Conservation (phyloP, 2,329 filamentous ascomycete species). For the Colletotrichum orbiculare region DNA sequence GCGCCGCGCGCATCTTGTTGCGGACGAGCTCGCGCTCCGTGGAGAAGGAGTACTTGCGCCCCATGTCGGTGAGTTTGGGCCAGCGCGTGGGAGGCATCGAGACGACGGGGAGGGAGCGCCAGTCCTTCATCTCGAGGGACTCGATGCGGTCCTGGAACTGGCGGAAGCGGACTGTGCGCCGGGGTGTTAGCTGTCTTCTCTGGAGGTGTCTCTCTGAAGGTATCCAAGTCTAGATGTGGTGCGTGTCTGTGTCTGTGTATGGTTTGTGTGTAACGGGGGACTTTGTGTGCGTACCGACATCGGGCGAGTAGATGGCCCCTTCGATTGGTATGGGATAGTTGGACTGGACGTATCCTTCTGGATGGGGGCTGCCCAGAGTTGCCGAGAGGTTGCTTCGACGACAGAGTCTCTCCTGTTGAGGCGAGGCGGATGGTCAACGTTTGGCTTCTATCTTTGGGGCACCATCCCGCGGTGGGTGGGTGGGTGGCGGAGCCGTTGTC, state of each 20-base stretch:
- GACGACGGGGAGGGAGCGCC: conserved; percentile 74
- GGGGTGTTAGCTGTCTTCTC: conserved; percentile 13
- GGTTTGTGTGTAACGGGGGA: too few relatives aligned
- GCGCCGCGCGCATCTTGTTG: conserved; percentile 77
- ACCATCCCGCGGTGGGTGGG: background rate
- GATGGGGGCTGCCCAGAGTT: conserved; percentile 71
- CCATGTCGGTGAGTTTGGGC: conserved; percentile 76
- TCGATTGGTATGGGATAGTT: conserved; percentile 79
- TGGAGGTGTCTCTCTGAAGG: too few relatives aligned
- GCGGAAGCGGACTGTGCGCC: conserved; percentile 72
- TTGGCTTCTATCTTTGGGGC: too few relatives aligned
- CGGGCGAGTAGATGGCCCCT: conserved; percentile 76
- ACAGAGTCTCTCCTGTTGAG: conserved; percentile 73
- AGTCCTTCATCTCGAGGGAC: conserved; percentile 61
- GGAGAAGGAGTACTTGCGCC: conserved; percentile 77
- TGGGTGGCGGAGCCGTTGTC: background rate
- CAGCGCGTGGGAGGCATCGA: conserved; percentile 78
- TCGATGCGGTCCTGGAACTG: conserved; percentile 75
- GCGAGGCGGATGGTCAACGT: too few relatives aligned
- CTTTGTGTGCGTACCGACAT: conserved; percentile 64
- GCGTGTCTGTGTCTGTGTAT: too few relatives aligned
- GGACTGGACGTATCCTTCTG: conserved; percentile 53
- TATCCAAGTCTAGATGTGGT: too few relatives aligned
- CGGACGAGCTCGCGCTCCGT: conserved; percentile 77
- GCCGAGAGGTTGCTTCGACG: conserved; percentile 79